Base-by-base conservation (phyloP, 805 yeast genomes). In the Blastobotrys robertii region DNA sequence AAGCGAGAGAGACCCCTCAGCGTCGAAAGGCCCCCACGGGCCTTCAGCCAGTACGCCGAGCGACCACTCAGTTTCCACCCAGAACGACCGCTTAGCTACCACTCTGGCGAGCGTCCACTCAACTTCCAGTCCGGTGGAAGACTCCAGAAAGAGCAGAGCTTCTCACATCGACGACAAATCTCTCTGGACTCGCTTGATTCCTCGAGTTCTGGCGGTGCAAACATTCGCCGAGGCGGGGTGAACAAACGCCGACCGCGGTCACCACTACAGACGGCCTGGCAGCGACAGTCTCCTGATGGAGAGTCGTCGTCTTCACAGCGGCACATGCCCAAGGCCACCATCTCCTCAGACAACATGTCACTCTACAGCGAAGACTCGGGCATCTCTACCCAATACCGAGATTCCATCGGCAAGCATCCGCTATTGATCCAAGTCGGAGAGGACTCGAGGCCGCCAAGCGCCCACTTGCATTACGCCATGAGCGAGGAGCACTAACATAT, bases 181-280 rank as follows among this genome's bases (percentile, higher is more conserved):
- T 32, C 32, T 32, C 42, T n/a, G 22, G 37, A 28, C 14, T 37
- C 40, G 5, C 11, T 22, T 3, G 14, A 28, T 16, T 36, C 39
- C 11, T 28, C 41, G 11, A n/a, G 16, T 6, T 11, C n/a, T 16
- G 39, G 22, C 9, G 40, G 40, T 8, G 10, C 34, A 10, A 30
- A 12, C 3, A n/a, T 31, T 11, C 25, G 15, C n/a, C 42, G 52
- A 8, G 50, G 51, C 12, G 31, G 39, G 4, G 42, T 19, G 9
- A 47, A 50, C 37, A 10, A 50, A 32, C 44, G 51, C 25, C 41
- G 47, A 16, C 36, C 45, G 22, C 45, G 39, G 9, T 37, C 48
- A 7, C 38, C 46, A 12, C 32, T 44, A 10, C 46, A 42, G 6
- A 14, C 31, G 30, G 6, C 32, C 37, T 11, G 44, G 37, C 34